phyloP scores from a whole-genome alignment of 108 stramenopile genomes.

The Nannochloropsis salina region DNA sequence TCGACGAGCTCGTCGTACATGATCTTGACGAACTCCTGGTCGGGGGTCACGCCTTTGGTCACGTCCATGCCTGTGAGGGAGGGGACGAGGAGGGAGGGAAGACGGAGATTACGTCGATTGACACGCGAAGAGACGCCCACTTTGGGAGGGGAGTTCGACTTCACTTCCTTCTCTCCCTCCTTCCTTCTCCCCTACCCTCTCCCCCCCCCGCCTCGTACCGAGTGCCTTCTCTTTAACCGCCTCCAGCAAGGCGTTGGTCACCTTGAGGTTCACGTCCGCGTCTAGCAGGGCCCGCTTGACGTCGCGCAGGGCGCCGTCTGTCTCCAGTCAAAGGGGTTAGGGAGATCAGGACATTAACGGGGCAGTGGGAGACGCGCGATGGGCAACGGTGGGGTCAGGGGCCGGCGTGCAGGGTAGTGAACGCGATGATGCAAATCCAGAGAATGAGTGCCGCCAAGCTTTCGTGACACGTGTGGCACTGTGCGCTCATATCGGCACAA shows the following conservation, averaged over 20 bases:
- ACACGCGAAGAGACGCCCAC: neutral
- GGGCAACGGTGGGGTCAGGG: too few relatives aligned
- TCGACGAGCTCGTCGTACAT: constrained; percentile 90
- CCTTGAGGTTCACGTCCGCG: constrained; percentile 79
- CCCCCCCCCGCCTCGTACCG: constrained; percentile 64
- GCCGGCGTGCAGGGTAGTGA: too few relatives aligned
- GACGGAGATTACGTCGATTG: neutral
- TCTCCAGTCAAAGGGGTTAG: constrained; percentile 37
- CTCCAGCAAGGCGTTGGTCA: constrained; percentile 77
- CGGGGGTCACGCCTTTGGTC: constrained; percentile 68
- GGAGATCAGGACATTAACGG: neutral
- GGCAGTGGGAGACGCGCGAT: neutral
- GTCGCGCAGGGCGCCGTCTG: constrained; percentile 55
- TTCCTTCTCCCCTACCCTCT: constrained; percentile 30
- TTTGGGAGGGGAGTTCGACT: neutral
- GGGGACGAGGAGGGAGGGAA: neutral
- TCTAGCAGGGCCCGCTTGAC: constrained; percentile 78
- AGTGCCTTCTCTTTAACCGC: constrained; percentile 69
- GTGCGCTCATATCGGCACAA: neutral
- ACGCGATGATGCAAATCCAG: too few relatives aligned
- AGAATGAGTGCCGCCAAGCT: too few relatives aligned
- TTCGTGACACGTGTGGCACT: too few relatives aligned
- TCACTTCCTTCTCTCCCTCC: neutral
- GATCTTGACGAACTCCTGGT: constrained; percentile 85
- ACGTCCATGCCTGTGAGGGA: neutral